Evolutionary conservation across 2,329 filamentous ascomycete genomes (phyloP), one percentile per base, ranked within the genome.

Genomic region (Penicillium sp.): DNA sequence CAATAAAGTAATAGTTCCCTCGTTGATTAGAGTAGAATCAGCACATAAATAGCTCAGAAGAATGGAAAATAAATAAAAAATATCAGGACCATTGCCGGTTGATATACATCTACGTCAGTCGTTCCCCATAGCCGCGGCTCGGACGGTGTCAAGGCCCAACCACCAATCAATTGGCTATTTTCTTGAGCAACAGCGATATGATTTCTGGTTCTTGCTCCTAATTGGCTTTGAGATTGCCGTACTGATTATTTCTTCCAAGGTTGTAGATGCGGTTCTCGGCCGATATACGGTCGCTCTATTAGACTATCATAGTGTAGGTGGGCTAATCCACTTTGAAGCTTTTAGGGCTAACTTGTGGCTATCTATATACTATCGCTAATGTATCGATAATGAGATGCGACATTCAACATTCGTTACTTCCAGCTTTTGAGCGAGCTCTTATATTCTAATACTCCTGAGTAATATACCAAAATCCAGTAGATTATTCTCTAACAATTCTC

Each of bases 81-180:
- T 14, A 18, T n/a, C 12, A 20, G 14, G 28, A 30, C 30, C 16
- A 30, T n/a, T 7, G 23, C 30, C 18, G 20, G 30, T n/a, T 52
- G 33, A 47, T 47, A 55, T 43, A 55, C 47, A 24, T 55, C 52
- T 21, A 55, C 52, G 52, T 55, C 52, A 55, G 45, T 23, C 2
- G 12, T 35, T 54, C 12, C 28, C 52, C 52, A 55, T 55, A 55
- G 52, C 52, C 52, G 52, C 52, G 52, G 52, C 52, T 46, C 52
- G 52, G 52, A 46, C 30, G 38, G 43, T 40, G 47, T 30, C 26
- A 23, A 26, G 18, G 45, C 30, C 20, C 38, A 18, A 3, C 40
- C 11, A 24, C 52, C 52, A 55, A 55, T 55, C 52, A 55, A 18
- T 47, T 16, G 42, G 42, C 42, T 42, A 18, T 18, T 42, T 38